phyloP scores from a whole-genome alignment of 176 grass and related monocot species.

The maize (Zea mays) region DNA sequence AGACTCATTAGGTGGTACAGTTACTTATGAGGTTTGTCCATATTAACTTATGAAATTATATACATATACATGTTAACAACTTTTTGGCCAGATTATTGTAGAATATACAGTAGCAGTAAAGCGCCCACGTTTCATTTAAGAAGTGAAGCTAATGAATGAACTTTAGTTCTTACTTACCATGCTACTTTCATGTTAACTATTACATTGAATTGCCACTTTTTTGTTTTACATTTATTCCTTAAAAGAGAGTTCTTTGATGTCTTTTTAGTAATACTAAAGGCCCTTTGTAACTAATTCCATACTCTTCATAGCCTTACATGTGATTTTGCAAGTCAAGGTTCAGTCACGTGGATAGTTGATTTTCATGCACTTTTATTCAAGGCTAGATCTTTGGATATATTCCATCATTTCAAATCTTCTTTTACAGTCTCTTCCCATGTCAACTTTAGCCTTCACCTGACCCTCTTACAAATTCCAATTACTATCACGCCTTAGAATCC shows the following conservation, averaged over 20 bases:
- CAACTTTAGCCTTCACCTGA: too few species aligned
- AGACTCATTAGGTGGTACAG: conserved; percentile 74
- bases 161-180: not conserved
- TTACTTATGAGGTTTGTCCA: conserved; percentile 69
- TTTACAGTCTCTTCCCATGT: too few species aligned
- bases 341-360: too few species aligned
- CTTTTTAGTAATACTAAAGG: not conserved
- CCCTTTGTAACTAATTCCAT: not conserved
- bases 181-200: not conserved
- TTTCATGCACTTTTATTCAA: too few species aligned
- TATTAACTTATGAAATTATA: not conserved
- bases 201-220: not conserved
- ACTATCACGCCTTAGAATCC: too few species aligned
- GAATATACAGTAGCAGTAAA: not conserved
- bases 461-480: too few species aligned
- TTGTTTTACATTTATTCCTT: not conserved
- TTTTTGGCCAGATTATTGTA: not conserved
- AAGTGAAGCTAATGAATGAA: not conserved
- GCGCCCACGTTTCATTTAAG: not conserved
- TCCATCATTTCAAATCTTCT: too few species aligned
- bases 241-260: not conserved
- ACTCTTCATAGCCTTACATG: not conserved
- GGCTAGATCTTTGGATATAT: too few species aligned
- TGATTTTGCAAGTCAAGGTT: not conserved
- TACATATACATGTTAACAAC: not conserved